A percentile compares a stretch with the other conserved stretches of the same genome.
These are phyloP conservation scores for Dalechampia spathulata DNA, from an alignment of 441 rosid species.

Conservation along the genomic window DNA sequence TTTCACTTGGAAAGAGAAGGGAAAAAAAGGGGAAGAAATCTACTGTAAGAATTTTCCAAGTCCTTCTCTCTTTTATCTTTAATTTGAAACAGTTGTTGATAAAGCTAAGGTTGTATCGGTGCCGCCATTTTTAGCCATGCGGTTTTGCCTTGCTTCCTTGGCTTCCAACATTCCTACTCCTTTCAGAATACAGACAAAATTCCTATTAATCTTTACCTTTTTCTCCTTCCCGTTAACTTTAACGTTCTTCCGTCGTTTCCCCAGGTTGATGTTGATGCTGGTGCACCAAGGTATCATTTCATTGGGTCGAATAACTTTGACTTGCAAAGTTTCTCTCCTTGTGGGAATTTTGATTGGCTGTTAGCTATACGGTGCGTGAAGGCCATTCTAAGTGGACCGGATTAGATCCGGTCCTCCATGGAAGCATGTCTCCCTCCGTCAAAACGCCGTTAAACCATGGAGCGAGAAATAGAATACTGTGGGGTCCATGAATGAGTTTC, in stretches of 20 bases:
- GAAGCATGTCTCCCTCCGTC: constrained; percentile 21
- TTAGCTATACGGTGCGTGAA: background rate
- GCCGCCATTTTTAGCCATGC: constrained; percentile 66
- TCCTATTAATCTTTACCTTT: constrained; percentile 12
- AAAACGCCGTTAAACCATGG: constrained; percentile 17
- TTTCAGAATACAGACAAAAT: constrained; percentile 55
- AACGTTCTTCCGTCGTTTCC: background rate
- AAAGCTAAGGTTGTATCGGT: constrained; percentile 38
- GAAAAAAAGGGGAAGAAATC: background rate
- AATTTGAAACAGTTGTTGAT: constrained; percentile 4
- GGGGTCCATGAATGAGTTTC: constrained; percentile 17
- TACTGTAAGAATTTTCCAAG: background rate
- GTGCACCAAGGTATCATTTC: background rate
- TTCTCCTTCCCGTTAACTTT: constrained; percentile 15
- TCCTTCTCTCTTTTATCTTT: background rate
- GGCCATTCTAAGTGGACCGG: background rate
- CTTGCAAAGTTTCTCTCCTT: background rate
- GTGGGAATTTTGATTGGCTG: constrained; percentile 10
- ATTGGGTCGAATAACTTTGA: constrained; percentile 15
- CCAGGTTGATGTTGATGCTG: no score
- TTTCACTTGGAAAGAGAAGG: constrained; percentile 1
- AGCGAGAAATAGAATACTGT: background rate
- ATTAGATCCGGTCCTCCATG: constrained; percentile 15
- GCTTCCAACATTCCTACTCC: constrained; percentile 73
- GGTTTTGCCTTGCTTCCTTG: constrained; percentile 51